Evolutionary conservation across 1,284 basidiomycete species (phyloP).

Genomic region (Leccinum subatratum): DNA sequence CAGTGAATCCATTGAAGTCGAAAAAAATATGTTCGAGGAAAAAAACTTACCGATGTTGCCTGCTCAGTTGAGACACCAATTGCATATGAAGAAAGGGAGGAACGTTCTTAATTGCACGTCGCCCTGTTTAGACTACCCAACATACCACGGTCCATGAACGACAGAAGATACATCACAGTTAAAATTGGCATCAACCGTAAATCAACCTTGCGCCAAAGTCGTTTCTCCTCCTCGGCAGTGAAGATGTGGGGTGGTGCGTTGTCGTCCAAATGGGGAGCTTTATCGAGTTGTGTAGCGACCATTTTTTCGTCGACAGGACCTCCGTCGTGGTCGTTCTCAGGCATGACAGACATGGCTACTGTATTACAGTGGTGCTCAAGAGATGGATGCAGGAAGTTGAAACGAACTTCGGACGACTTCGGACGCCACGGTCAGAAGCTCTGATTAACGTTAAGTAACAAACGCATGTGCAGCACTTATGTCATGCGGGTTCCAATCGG

Average conservation of each 20-base stretch:
- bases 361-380: not conserved
- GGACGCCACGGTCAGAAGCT: not conserved
- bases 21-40: not conserved
- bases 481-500: not conserved
- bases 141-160: constrained; percentile 54
- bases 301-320: not conserved
- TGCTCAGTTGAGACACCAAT: constrained; percentile 20
- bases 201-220: constrained; percentile 64
- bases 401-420: not conserved
- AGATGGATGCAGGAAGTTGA: not conserved
- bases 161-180: constrained; percentile 58
- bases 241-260: constrained; percentile 5
- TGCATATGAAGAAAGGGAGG: not conserved
- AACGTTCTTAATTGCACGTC: not conserved
- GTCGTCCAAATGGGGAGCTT: not conserved
- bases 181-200: constrained; percentile 61
- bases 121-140: not conserved
- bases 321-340: not conserved
- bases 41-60: constrained; percentile 50
- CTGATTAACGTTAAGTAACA: not conserved
- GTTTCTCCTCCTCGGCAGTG: constrained; percentile 45
- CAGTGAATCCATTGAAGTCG: not conserved
- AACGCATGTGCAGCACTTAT: not conserved
- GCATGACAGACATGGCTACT: not conserved
- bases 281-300: not conserved